Evolutionary conservation across 148 eudicot genomes (phyloP).

Genomic region (Arctostaphylos glauca): DNA sequence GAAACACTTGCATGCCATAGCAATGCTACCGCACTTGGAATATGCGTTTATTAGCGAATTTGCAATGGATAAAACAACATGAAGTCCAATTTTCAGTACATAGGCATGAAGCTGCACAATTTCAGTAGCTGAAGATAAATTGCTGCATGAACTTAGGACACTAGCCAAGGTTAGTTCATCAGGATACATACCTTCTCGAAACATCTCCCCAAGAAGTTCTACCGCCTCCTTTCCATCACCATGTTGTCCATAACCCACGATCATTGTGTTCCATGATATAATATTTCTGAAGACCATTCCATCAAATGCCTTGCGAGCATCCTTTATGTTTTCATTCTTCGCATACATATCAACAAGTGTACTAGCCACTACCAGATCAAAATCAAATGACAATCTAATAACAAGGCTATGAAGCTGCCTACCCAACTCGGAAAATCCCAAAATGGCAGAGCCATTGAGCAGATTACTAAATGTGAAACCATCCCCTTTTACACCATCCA

Average conservation of each 20-base stretch:
- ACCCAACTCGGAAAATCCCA: conserved; percentile 34
- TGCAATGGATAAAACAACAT: conserved; percentile 34
- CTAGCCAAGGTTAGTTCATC: conserved; percentile 63
- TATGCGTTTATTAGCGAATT: conserved; percentile 60
- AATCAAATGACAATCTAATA: conserved; percentile 38
- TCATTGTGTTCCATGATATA: conserved; percentile 70
- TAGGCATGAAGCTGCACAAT: conserved; percentile 48
- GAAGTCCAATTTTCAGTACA: conserved; percentile 37
- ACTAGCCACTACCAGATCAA: conserved; percentile 52
- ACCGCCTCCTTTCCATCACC: conserved; percentile 51
- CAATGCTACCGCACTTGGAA: conserved; percentile 57
- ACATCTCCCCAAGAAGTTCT: conserved; percentile 40
- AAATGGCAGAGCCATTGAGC: conserved; percentile 40
- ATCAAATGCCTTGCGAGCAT: conserved; percentile 56
- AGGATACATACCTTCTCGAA: conserved; percentile 33
- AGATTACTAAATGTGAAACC: conserved; percentile 54
- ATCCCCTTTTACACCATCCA: conserved; percentile 43
- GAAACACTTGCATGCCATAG: conserved; percentile 40
- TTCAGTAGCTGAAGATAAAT: conserved; percentile 30
- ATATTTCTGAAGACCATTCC: conserved; percentile 44
- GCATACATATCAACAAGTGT: conserved; percentile 51
- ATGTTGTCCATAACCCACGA: conserved; percentile 56
- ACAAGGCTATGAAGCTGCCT: conserved; percentile 53
- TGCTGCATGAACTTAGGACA: conserved; percentile 57
- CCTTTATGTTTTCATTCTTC: conserved; percentile 37